These are phyloP conservation scores for Proliferodiscus dingleyae DNA, from an alignment of 2,329 filamentous ascomycete species.

Conservation along the genomic window DNA sequence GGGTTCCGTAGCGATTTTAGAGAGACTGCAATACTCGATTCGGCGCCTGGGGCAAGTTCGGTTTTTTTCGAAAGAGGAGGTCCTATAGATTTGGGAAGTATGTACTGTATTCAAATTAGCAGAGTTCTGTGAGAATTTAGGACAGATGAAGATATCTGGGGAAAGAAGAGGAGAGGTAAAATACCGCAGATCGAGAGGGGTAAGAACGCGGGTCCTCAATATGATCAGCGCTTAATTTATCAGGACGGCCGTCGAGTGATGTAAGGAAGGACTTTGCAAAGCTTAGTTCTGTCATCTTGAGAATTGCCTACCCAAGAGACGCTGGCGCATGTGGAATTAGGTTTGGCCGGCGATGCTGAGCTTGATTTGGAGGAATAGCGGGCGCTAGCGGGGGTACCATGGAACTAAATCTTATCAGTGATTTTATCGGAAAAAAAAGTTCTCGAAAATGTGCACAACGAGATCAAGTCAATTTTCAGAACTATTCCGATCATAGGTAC, in stretches of 20 bases:
- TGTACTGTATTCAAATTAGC: conserved; percentile 50
- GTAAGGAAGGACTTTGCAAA: conserved; percentile 83
- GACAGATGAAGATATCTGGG: not conserved
- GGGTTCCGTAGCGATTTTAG: conserved; percentile 77
- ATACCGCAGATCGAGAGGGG: conserved; percentile 70
- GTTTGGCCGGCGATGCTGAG: not conserved
- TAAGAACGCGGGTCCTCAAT: conserved; percentile 80
- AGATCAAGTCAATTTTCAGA: no score
- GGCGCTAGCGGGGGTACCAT: conserved; percentile 10
- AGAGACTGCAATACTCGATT: conserved; percentile 51
- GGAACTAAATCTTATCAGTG: conserved; percentile 22
- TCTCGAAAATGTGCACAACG: conserved; percentile 6
- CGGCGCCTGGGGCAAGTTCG: conserved; percentile 46
- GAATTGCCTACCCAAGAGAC: not conserved
- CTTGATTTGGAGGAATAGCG: not conserved
- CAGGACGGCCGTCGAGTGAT: conserved; percentile 69
- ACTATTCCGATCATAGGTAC: no score
- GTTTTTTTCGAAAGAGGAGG: conserved; percentile 44
- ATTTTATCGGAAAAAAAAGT: conserved; percentile 12
- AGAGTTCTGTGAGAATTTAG: not conserved
- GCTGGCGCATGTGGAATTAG: not conserved
- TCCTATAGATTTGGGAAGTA: conserved; percentile 58
- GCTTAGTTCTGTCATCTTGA: conserved; percentile 70
- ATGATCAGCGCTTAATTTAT: conserved; percentile 84
- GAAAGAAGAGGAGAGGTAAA: conserved; percentile 28